Conservation (phyloP, 2,329 filamentous ascomycete species). For the Trichoderma cornu-damae region DNA sequence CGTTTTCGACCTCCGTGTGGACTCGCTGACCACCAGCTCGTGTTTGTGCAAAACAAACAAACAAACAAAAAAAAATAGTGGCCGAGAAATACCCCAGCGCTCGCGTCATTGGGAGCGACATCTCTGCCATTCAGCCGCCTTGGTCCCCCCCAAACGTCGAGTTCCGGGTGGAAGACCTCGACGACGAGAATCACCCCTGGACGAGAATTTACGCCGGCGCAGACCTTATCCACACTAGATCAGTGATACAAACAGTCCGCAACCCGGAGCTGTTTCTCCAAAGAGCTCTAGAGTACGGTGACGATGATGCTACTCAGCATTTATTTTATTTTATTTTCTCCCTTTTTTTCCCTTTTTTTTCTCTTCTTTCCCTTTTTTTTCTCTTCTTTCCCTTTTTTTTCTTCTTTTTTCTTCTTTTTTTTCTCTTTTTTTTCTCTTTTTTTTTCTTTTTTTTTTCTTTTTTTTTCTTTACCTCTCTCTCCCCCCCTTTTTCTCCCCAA, state of each 20-base stretch:
- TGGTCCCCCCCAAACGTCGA: conserved; percentile 53
- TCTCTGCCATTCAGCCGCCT: conserved; percentile 41
- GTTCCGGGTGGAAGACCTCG: conserved; percentile 41
- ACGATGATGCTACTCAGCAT: background rate
- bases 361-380: background rate
- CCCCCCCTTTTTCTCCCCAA: background rate
- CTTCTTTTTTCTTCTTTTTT: background rate
- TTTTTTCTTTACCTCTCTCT: background rate
- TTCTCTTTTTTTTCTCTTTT: background rate
- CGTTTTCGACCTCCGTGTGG: too few relatives aligned
- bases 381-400: too few relatives aligned
- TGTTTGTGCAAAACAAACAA: conserved; percentile 25
- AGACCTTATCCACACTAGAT: conserved; percentile 51
- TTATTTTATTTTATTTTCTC: background rate
- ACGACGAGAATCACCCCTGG: conserved; percentile 34
- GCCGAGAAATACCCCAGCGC: conserved; percentile 43
- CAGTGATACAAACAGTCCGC: conserved; percentile 46
- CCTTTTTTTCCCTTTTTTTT: background rate
- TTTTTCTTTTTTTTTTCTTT: background rate
- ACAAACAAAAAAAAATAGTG: too few relatives aligned
- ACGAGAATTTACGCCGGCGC: conserved; percentile 36
- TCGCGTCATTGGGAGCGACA: conserved; percentile 42
- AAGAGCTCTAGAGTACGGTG: conserved; percentile 41
- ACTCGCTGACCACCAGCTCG: too few relatives aligned
- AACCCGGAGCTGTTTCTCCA: conserved; percentile 47